Evolutionary conservation across 192 early-diverging fungal genomes (phyloP), one percentile per base, ranked within the genome.

Genomic region (Backusella parvicylindrica): DNA sequence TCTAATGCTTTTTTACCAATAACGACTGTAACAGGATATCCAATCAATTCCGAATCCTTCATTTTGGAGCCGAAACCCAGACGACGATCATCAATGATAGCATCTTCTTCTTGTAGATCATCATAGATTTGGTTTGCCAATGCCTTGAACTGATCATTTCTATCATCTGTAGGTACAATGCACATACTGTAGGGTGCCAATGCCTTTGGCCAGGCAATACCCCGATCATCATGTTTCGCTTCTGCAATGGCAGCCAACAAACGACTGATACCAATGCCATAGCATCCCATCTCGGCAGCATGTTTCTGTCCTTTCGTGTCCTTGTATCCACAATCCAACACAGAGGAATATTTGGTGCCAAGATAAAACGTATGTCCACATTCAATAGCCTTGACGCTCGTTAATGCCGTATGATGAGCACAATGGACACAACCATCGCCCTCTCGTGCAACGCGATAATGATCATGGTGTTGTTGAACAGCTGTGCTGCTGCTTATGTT

Each of bases 331-430:
- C 94, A 92, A 31, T 89, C 82, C 66, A 98, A 75, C 12, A 89
- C 81, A 18, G 75, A 63, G 11, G 96, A 98, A 82, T 97, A 98
- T 76, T 91, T 94, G 33, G 91, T 95, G 26, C 96, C 96, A 12
- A 97, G 85, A 66, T 93, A 89, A 76, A 98, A 98, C 23, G 95
- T 95, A 70, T 97, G 95, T 0, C 89, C 95, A 1, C 96, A 90
- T 72, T 96, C 95, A 50, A 96, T 96, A 0, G 93, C 91, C 12
- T 83, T 79, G 15, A 82, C 77, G 31, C 71, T 79, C 1, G 38
- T 73, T 68, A 88, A 70, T 0, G 12, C 21, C 6, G 38, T 9
- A 41, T 38, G 18, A 16, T 75, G 64, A 15, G 72, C 30, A 63
- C 89, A 89, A 21, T 71, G 67, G 4, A 81, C 68, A 60, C 90